These are phyloP conservation scores for Rhododendron molle DNA, from an alignment of 148 eudicot genomes.

Conservation along the genomic window DNA sequence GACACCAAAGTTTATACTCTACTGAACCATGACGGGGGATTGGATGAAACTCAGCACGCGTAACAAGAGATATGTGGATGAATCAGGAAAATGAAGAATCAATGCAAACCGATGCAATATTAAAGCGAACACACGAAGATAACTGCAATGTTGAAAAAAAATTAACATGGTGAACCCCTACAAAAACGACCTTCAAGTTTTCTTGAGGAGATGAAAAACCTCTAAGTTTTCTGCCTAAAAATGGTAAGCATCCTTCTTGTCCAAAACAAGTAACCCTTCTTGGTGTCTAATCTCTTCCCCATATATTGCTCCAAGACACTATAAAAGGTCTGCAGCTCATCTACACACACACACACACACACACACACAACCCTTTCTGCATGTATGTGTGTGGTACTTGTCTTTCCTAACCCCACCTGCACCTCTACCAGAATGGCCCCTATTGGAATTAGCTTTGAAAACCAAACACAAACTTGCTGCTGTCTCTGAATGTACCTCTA, in stretches of 20 bases:
- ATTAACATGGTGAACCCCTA: not conserved
- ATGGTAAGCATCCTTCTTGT: not conserved
- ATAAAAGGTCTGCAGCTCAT: not conserved
- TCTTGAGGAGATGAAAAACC: not conserved
- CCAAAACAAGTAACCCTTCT: not conserved
- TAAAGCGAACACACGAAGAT: not conserved
- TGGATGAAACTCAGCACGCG: not conserved
- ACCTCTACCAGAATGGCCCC: not conserved
- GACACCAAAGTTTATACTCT: not conserved
- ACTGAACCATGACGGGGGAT: not conserved
- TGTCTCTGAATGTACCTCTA: not conserved
- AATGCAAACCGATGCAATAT: not conserved
- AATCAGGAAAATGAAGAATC: not conserved
- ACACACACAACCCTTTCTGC: not conserved
- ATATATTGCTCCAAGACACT: not conserved
- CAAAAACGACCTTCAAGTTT: not conserved
- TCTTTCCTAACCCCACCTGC: not conserved
- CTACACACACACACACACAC: not conserved
- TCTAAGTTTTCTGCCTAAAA: not conserved
- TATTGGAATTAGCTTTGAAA: conserved; percentile 3
- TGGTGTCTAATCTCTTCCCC: not conserved
- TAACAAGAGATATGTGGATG: not conserved
- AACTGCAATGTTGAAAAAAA: not conserved
- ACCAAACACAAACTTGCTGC: not conserved
- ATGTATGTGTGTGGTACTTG: not conserved